These are phyloP conservation scores for Irpex sp. DNA, from an alignment of 1,284 basidiomycete genomes.

Conservation along the genomic window DNA sequence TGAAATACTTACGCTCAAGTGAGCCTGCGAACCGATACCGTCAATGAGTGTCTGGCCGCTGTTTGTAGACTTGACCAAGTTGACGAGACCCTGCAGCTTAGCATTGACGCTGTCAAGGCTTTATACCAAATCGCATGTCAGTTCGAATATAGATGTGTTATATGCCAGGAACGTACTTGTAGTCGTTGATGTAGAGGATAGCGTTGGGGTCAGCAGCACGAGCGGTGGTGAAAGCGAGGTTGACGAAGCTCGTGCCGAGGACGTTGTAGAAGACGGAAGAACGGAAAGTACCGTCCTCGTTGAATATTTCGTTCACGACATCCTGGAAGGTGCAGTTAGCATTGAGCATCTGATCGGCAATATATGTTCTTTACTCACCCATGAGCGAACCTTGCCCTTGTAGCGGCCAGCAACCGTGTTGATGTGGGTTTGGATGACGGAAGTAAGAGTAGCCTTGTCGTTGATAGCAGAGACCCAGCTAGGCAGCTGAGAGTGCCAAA, in stretches of 20 bases:
- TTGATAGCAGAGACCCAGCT: slow-evolving; percentile 32
- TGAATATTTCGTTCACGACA: slow-evolving; percentile 32
- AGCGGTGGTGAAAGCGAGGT: slow-evolving; percentile 33
- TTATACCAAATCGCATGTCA: neutral
- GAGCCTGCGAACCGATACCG: slow-evolving; percentile 33
- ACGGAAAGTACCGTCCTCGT: slow-evolving; percentile 34
- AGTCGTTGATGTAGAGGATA: slow-evolving; percentile 37
- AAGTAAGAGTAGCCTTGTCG: slow-evolving; percentile 26
- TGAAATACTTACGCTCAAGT: slow-evolving; percentile 22
- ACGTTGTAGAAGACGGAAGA: slow-evolving; percentile 32
- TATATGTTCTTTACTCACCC: slow-evolving; percentile 14
- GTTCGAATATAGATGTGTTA: neutral
- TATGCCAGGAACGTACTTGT: slow-evolving; percentile 20
- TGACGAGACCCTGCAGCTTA: slow-evolving; percentile 29
- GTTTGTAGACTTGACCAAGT: slow-evolving; percentile 30
- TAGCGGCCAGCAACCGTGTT: slow-evolving; percentile 33
- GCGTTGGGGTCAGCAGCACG: slow-evolving; percentile 32
- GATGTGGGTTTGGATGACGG: slow-evolving; percentile 34
- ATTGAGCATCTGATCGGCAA: neutral
- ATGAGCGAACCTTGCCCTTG: slow-evolving; percentile 34
- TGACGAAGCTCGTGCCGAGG: slow-evolving; percentile 32
- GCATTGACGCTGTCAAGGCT: slow-evolving; percentile 28
- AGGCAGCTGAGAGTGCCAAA: slow-evolving; percentile 50
- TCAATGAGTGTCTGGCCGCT: slow-evolving; percentile 28
- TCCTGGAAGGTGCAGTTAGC: slow-evolving; percentile 11